These are phyloP conservation scores for Nigrograna mackinnonii DNA, from an alignment of 2,329 filamentous ascomycete species.

Conservation along the genomic window DNA sequence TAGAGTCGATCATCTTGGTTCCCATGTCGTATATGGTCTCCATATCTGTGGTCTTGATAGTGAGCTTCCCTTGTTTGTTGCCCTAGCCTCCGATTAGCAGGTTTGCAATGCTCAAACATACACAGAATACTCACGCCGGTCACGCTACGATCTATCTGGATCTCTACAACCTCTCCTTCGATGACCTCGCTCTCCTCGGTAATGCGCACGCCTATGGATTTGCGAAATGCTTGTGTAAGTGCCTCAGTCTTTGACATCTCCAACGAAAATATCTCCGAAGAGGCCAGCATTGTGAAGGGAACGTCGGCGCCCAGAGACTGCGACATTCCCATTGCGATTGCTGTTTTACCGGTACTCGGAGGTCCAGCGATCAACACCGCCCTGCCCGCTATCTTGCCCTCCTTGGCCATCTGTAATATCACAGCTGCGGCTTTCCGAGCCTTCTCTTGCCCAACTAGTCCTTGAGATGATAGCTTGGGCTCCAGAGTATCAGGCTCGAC, in stretches of 20 bases:
- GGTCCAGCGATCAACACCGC: constrained; percentile 94
- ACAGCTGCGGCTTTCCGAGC: constrained; percentile 95
- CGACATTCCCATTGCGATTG: constrained; percentile 98
- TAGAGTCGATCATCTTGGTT: constrained; percentile 98
- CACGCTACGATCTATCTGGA: constrained; percentile 95
- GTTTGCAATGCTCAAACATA: neutral
- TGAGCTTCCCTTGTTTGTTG: constrained; percentile 98
- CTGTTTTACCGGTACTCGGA: constrained; percentile 96
- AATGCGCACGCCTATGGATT: constrained; percentile 96
- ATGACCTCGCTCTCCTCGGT: constrained; percentile 99
- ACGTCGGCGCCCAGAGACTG: constrained; percentile 93
- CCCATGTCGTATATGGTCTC: constrained; percentile 99
- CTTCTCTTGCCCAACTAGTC: constrained; percentile 94
- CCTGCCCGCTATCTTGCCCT: constrained; percentile 95
- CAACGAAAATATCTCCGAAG: constrained; percentile 96
- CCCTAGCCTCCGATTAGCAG: constrained; percentile 51
- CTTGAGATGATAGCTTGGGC: constrained; percentile 82
- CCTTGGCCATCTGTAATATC: constrained; percentile 98
- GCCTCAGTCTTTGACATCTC: constrained; percentile 99
- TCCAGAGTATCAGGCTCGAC: constrained; percentile 91
- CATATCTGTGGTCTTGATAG: constrained; percentile 99
- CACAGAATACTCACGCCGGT: constrained; percentile 65
- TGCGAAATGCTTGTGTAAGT: constrained; percentile 97
- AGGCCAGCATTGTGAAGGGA: constrained; percentile 93
- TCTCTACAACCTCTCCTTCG: constrained; percentile 98